Percentiles rank a stretch among this genome's conserved stretches.
These are phyloP conservation scores for Colletotrichum sp. DNA, from an alignment of 2,329 filamentous ascomycete species.

Conservation along the genomic window DNA sequence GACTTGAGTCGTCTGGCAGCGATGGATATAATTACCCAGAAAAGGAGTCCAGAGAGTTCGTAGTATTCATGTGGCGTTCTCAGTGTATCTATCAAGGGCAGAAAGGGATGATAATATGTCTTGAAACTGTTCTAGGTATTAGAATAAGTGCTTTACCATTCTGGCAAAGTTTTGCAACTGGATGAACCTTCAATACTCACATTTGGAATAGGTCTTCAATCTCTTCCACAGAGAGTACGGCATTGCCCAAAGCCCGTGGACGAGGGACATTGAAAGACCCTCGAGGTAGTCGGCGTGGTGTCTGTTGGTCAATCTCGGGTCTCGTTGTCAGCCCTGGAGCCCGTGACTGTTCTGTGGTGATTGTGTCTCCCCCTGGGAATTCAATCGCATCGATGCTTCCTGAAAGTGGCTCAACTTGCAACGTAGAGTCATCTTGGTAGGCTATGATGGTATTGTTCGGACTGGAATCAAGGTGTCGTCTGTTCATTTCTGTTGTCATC, in stretches of 20 bases:
- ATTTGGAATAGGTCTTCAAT: neutral
- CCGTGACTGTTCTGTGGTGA: neutral
- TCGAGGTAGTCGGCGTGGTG: neutral
- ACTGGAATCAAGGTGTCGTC: neutral
- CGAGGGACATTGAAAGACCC: neutral
- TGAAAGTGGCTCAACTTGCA: neutral
- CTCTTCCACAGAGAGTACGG: neutral
- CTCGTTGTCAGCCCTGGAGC: neutral
- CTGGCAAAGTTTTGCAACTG: fast-evolving
- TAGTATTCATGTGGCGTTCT: neutral
- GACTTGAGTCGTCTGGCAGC: neutral
- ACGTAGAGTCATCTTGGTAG: neutral
- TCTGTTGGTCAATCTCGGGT: neutral
- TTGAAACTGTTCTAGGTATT: neutral
- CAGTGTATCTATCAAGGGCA: neutral
- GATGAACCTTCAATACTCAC: neutral
- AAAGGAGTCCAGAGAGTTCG: neutral
- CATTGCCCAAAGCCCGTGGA: neutral
- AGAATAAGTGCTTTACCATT: fast-evolving
- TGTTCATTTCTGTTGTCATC: neutral
- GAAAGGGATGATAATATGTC: neutral
- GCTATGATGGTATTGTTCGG: neutral
- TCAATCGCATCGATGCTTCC: neutral
- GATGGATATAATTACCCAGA: conserved; percentile 9
- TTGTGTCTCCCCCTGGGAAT: neutral